Evolutionary conservation across 2,329 filamentous ascomycete genomes (phyloP), one percentile per base, ranked within the genome.

Genomic region (Verticillium dahliae): DNA sequence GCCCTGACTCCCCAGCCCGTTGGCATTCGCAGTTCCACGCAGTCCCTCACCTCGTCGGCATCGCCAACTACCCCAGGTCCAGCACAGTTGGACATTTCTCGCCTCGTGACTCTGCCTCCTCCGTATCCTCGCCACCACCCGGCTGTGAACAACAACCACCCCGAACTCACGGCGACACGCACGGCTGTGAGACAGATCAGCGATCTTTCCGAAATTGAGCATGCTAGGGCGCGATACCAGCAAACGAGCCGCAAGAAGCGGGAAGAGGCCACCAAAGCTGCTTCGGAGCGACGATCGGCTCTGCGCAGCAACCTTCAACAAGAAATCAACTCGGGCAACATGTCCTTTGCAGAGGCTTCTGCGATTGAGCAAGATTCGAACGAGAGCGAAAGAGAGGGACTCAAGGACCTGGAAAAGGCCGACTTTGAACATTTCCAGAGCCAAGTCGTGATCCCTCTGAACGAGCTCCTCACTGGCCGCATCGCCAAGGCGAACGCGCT

Each of bases 111-210:
- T 0, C 81, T 99, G 35, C 95, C 95, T 9, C 95, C 95, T 1
- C 91, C 95, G 1, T 98, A 96, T 72, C 95, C 95, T 1, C 88
- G 94, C 7, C 94, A 98, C 70, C 90, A 98, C 69, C 95, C 95
- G 9, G 95, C 95, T 0, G 91, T 98, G 15, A 97, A 96, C 73
- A 99, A 98, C 70, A 96, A 86, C 67, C 95, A 99, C 70, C 95
- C 95, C 0, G 90, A 96, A 66, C 82, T 99, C n/a, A 84, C 89
- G 0, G 82, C 86, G 1, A 93, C 91, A 56, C 87, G 95, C 58
- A 86, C 82, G 3, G 83, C 87, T 0, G 90, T 97, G 22, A 86
- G 92, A 14, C 81, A 83, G 1, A 77, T 97, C 50, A 90, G 88
- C 59, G 88, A 95, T 67, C 77, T 97, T 58, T 81, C 83, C 15